Conservation (phyloP, 2,329 filamentous ascomycete species). For the Neopestalotiopsis clavispora region DNA sequence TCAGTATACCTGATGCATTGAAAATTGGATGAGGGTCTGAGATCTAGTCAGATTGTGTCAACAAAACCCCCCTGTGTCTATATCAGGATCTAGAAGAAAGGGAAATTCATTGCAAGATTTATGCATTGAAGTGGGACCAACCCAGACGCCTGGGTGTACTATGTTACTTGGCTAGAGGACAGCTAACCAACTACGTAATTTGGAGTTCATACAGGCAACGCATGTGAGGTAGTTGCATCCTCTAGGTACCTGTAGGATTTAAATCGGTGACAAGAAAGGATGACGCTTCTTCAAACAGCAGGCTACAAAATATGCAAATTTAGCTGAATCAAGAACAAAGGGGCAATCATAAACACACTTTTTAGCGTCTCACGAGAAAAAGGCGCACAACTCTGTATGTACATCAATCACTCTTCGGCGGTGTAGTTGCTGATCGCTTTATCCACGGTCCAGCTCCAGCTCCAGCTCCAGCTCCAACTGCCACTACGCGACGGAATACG, state of each 20-base stretch:
- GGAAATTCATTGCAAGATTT: constrained; percentile 38
- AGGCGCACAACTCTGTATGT: neutral
- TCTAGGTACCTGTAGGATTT: neutral
- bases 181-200: neutral
- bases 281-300: no score
- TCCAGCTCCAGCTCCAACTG: no score
- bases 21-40: neutral
- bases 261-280: no score
- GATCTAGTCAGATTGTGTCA: neutral
- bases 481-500: neutral
- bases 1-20: neutral
- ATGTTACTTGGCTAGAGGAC: neutral
- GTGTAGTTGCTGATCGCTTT: neutral
- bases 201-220: neutral
- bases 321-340: neutral
- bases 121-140: constrained; percentile 23
- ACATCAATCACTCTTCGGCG: neutral
- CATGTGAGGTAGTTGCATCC: neutral
- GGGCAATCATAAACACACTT: neutral
- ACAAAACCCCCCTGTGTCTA: neutral
- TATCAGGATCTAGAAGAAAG: neutral
- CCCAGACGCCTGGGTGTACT: neutral
- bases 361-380: neutral
- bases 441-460: neutral
- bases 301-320: neutral